Evolutionary conservation across 169 alveolate species (phyloP).

Genomic region (Eimeria sp.): DNA sequence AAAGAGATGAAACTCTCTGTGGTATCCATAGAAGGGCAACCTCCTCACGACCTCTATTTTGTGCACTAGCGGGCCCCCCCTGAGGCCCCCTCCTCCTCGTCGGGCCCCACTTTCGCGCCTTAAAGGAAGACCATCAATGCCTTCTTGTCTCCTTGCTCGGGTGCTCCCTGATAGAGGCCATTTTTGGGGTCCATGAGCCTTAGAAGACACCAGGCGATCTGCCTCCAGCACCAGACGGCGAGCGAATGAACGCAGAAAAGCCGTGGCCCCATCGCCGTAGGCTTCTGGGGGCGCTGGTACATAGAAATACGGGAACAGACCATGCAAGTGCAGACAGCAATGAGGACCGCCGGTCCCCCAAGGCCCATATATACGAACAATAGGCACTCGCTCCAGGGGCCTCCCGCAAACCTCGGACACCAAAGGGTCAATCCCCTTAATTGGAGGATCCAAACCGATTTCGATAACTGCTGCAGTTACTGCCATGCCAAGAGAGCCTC

Average conservation of each 20-base stretch:
- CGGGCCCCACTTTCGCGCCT: not conserved
- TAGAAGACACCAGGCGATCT: constrained; percentile 38
- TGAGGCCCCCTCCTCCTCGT: not conserved
- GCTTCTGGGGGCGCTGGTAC: constrained; percentile 81
- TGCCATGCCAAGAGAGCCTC: constrained; percentile 45
- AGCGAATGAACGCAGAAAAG: constrained; percentile 53
- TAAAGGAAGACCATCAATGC: not conserved
- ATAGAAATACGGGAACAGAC: constrained; percentile 73
- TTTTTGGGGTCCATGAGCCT: not conserved
- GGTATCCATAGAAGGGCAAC: constrained; percentile 74
- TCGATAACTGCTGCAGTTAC: constrained; percentile 69
- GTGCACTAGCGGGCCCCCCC: constrained; percentile 52
- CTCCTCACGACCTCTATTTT: constrained; percentile 57
- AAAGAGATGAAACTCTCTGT: constrained; percentile 46
- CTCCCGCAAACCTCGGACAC: constrained; percentile 69
- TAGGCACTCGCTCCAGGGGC: constrained; percentile 66
- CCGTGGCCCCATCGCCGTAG: constrained; percentile 37
- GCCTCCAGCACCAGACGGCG: constrained; percentile 42
- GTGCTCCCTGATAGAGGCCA: not conserved
- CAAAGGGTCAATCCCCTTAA: constrained; percentile 61
- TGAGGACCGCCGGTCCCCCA: constrained; percentile 64
- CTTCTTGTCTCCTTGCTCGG: not conserved
- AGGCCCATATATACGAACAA: constrained; percentile 73
- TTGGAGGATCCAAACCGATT: constrained; percentile 47
- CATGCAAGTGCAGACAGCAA: constrained; percentile 75